These are phyloP conservation scores for Fusarium pseudocircinatum DNA, from an alignment of 2,329 filamentous ascomycete genomes.

Conservation along the genomic window DNA sequence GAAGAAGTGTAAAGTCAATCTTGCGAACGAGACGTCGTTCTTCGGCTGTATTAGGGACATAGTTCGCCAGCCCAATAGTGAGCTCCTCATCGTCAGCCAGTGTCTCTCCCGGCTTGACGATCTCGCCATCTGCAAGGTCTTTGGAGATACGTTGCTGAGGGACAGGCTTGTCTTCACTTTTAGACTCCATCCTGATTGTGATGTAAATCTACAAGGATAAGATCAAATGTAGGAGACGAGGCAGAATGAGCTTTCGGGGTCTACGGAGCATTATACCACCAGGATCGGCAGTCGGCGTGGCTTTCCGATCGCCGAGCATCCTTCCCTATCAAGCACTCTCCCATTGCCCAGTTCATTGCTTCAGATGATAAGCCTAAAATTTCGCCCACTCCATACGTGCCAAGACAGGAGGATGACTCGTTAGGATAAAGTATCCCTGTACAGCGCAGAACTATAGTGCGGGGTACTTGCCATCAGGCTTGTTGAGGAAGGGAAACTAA, in stretches of 20 bases:
- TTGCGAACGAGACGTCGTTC: slow-evolving; percentile 54
- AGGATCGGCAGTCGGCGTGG: rapidly evolving
- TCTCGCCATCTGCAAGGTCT: not conserved
- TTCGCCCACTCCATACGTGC: rapidly evolving
- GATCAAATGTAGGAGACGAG: too few species aligned
- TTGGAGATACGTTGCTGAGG: not conserved
- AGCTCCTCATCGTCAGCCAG: slow-evolving; percentile 1
- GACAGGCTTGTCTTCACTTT: rapidly evolving
- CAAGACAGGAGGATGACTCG: too few species aligned
- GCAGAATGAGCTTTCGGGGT: too few species aligned
- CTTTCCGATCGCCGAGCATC: not conserved
- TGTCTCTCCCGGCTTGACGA: not conserved
- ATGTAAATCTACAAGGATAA: rapidly evolving
- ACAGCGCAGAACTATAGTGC: not conserved
- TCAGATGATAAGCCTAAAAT: not conserved
- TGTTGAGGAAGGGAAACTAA: not conserved
- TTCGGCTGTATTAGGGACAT: slow-evolving; percentile 20
- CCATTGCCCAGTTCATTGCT: not conserved
- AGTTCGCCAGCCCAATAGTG: slow-evolving; percentile 1
- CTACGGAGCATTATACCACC: not conserved
- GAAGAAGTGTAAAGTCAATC: slow-evolving; percentile 58
- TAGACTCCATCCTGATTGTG: rapidly evolving
- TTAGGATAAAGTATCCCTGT: not conserved
- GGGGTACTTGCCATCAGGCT: not conserved
- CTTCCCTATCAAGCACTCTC: rapidly evolving